A percentile compares a stretch with the other conserved stretches of the same genome.
Conservation (phyloP, 2,329 filamentous ascomycete species). For the Massarina eburnea region DNA sequence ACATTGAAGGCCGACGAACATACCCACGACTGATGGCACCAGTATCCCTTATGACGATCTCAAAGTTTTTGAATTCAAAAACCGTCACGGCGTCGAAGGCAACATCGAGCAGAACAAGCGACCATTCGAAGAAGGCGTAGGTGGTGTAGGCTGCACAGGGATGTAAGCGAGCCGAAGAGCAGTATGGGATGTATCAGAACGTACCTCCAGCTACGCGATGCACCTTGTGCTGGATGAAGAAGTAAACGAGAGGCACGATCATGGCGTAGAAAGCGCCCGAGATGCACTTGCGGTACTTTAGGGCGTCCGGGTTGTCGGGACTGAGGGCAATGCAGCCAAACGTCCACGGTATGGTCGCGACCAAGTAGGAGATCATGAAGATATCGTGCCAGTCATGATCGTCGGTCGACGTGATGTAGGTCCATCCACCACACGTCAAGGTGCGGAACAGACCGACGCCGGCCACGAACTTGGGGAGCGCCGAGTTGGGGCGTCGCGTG, state of each 20-base stretch:
- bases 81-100: conserved; percentile 94
- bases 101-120: conserved; percentile 90
- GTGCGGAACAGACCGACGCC: conserved; percentile 83
- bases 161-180: conserved; percentile 21
- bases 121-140: conserved; percentile 98
- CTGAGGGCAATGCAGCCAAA: conserved; percentile 85
- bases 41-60: conserved; percentile 84
- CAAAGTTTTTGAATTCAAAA: conserved; percentile 86
- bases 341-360: conserved; percentile 94
- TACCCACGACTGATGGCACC: conserved; percentile 97
- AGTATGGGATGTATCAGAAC: conserved; percentile 29
- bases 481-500: conserved; percentile 72
- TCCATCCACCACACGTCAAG: conserved; percentile 95
- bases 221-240: conserved; percentile 98
- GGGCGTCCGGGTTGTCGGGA: conserved; percentile 76
- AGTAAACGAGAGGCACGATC: conserved; percentile 87
- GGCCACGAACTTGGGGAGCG: conserved; percentile 79
- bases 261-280: conserved; percentile 86
- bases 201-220: conserved; percentile 90
- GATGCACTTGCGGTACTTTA: conserved; percentile 87
- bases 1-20: conserved; percentile 93
- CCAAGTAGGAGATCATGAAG: conserved; percentile 97
- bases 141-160: conserved; percentile 78
- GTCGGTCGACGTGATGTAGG: conserved; percentile 96
- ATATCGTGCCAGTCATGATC: conserved; percentile 99